phyloP scores from a whole-genome alignment of 2,329 filamentous ascomycete species.

The Emericellopsis atlantica region DNA sequence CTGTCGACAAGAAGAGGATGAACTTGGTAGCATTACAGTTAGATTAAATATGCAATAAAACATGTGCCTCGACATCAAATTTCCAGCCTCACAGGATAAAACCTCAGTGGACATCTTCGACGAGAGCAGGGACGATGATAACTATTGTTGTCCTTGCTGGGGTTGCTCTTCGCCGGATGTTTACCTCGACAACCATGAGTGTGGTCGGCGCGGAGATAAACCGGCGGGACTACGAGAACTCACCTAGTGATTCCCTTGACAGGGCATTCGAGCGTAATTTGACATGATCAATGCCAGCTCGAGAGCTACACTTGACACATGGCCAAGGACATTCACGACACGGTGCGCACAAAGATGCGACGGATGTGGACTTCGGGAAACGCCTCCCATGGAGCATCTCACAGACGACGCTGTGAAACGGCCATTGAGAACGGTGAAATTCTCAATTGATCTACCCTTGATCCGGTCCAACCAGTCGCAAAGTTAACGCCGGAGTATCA shows the following conservation, averaged over 20 bases:
- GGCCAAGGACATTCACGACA: not conserved
- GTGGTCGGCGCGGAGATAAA: conserved; percentile 80
- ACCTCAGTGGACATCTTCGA: conserved; percentile 69
- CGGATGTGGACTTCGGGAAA: conserved; percentile 46
- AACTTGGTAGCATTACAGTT: not conserved
- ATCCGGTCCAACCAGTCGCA: conserved; percentile 5
- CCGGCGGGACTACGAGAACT: conserved; percentile 42
- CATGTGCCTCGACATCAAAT: conserved; percentile 83
- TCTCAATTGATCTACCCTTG: conserved; percentile 21
- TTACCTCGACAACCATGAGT: conserved; percentile 77
- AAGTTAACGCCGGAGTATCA: conserved; percentile 23
- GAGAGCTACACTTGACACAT: not conserved
- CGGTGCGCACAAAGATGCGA: not conserved
- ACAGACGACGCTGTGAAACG: conserved; percentile 52
- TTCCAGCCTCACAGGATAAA: conserved; percentile 49
- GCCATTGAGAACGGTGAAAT: conserved; percentile 50
- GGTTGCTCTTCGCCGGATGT: conserved; percentile 80
- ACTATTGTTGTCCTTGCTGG: conserved; percentile 23
- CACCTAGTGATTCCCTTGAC: too few relatives aligned
- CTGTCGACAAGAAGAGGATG: not conserved
- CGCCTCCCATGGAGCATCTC: conserved; percentile 68
- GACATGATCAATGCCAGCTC: not conserved
- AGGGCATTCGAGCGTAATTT: too few relatives aligned
- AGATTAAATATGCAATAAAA: not conserved
- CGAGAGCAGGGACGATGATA: conserved; percentile 47